Percentiles rank a stretch among this genome's conserved stretches.
phyloP scores from a whole-genome alignment of 2,329 filamentous ascomycete species.

The Cercospora berteroae region DNA sequence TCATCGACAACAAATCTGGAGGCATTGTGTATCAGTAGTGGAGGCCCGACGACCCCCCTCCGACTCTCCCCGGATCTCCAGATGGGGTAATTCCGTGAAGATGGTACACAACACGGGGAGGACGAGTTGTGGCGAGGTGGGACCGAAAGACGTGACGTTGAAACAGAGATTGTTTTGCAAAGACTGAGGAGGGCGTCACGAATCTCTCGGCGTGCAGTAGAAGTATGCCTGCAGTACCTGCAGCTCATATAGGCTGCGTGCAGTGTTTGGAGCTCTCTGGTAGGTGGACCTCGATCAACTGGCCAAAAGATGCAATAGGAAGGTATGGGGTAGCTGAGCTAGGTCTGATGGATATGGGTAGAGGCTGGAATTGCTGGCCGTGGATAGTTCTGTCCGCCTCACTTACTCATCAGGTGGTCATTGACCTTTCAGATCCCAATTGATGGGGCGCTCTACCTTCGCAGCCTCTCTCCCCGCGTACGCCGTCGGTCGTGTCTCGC shows the following conservation, averaged over 20 bases:
- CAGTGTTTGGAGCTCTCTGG: neutral
- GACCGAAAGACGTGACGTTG: constrained; percentile 8
- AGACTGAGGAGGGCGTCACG: neutral
- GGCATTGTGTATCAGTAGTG: neutral
- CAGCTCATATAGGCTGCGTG: neutral
- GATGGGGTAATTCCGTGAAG: constrained; percentile 7
- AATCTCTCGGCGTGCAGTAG: neutral
- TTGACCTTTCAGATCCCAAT: neutral
- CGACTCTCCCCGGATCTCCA: constrained; percentile 5
- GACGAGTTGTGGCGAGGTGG: constrained; percentile 1
- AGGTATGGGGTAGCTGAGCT: neutral
- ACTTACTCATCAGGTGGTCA: neutral
- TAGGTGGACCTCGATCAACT: neutral
- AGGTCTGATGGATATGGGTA: neutral
- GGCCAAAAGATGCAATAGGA: neutral
- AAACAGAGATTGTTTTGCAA: constrained; percentile 9
- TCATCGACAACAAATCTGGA: neutral
- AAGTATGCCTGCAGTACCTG: neutral
- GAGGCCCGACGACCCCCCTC: neutral
- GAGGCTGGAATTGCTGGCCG: neutral
- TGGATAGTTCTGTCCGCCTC: neutral
- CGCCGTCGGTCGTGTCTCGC: neutral
- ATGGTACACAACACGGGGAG: neutral
- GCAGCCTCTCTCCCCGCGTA: neutral
- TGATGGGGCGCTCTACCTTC: neutral